Base-by-base conservation (phyloP, 306 rosid species). In the Cucurbita moschata region DNA sequence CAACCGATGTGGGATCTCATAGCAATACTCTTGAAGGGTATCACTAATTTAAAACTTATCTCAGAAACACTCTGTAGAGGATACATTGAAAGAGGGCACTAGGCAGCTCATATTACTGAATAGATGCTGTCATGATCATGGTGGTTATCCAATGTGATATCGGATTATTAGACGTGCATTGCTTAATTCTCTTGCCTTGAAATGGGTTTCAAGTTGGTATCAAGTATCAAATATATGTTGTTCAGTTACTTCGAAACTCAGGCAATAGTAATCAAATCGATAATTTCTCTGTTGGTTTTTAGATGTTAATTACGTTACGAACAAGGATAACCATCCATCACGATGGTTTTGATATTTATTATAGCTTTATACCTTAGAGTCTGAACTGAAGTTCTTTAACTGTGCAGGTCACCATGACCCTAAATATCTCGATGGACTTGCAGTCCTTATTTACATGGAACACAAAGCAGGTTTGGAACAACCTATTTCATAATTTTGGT, bases 391-490 rank as follows among this genome's bases (percentile, higher is more conserved):
- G 43, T 35, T 40, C 61, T 56, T 80, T 63, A 75, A 30, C 23
- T 35, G 73, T 75, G 84, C 85, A 89, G 96, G 88, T 89, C 80
- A 87, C 90, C 83, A 67, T 87, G 87, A 82, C 85, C 11, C 62
- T 87, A 77, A 89, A 87, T 81, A 82, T 89, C 80, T 82, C 96
- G 30, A 89, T 85, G 18, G 92, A 89, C 82, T 84, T 89, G 59
- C 96, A 87, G 83, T 84, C 96, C 16, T 82, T 89, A 72, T 89
- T 89, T 83, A 89, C 92, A 3, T 89, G 96, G 92, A 89, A 87
- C 77, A 89, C 96, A 21, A 89, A 89, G 78, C 88, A 87, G 92
- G 96, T 89, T 82, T 19, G 71, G 73, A 55, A 72, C 46, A 11
- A 40, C 62, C 53, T 56, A 51, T 47, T 72, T 54, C 16, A 10